These are phyloP conservation scores for Chiua sp. DNA, from an alignment of 1,284 basidiomycete genomes.

Conservation along the genomic window DNA sequence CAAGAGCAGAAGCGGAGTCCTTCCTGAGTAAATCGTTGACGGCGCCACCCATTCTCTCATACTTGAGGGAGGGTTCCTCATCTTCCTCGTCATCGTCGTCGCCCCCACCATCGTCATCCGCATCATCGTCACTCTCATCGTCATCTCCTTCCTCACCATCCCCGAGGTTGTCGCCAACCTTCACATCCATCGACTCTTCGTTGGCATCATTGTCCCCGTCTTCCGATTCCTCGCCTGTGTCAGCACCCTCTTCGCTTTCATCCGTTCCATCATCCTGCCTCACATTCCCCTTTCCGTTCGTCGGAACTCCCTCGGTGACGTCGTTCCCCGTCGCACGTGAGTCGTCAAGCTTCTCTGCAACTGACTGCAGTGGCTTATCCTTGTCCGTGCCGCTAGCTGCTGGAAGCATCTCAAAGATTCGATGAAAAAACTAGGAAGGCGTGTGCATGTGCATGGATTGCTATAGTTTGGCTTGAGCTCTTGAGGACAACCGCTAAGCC, in stretches of 20 bases:
- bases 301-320: constrained; percentile 5
- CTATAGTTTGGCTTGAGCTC: neutral
- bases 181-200: constrained; percentile 5
- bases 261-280: constrained; percentile 4
- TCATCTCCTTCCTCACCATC: constrained; percentile 33
- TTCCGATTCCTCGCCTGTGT: constrained; percentile 10
- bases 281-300: constrained; percentile 24
- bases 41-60: constrained; percentile 80
- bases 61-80: constrained; percentile 90
- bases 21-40: constrained; percentile 85
- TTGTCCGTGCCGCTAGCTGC: neutral
- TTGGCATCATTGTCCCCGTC: constrained; percentile 4
- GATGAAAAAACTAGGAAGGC: neutral
- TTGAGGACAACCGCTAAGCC: no score
- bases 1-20: constrained; percentile 86
- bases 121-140: constrained; percentile 41
- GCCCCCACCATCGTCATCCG: constrained; percentile 55
- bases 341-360: constrained; percentile 8
- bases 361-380: neutral
- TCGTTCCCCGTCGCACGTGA: neutral
- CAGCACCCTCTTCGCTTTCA: constrained; percentile 7
- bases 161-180: constrained; percentile 5
- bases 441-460: constrained; percentile 18
- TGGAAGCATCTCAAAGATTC: constrained; percentile 16
- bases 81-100: constrained; percentile 77